These are phyloP conservation scores for Phascolomyces articulosus DNA, from an alignment of 371 early-diverging fungal genomes.

Conservation along the genomic window DNA sequence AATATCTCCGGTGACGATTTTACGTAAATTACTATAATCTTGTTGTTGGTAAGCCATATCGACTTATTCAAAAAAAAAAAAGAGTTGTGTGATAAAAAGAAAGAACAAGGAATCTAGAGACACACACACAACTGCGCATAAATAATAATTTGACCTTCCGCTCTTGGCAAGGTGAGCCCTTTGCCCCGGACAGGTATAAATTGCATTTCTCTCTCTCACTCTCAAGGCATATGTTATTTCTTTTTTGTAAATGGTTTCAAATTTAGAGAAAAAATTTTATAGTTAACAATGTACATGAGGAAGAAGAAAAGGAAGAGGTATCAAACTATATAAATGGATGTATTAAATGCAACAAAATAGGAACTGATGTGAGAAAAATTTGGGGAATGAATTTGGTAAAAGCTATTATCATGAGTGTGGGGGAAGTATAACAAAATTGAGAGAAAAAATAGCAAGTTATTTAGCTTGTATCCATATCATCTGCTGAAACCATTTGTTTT, in stretches of 20 bases:
- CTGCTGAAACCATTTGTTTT: background rate
- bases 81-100: background rate
- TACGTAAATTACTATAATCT: constrained; percentile 44
- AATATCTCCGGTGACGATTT: constrained; percentile 50
- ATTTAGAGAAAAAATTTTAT: no score
- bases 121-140: background rate
- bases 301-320: background rate
- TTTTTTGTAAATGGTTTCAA: no score
- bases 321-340: background rate
- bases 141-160: no score
- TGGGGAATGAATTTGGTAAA: no score
- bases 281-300: background rate
- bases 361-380: no score
- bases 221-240: no score
- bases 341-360: background rate
- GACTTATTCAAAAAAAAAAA: background rate
- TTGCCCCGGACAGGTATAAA: no score
- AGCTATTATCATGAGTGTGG: no score
- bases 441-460: background rate
- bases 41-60: constrained; percentile 2
- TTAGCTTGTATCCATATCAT: constrained; percentile 8
- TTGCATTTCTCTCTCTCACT: no score
- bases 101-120: background rate
- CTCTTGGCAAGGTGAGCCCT: no score
- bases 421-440: background rate